Evolutionary conservation across 75 land plant species (phyloP), one percentile per base, ranked within the genome.

Genomic region (Azolla pinnata): DNA sequence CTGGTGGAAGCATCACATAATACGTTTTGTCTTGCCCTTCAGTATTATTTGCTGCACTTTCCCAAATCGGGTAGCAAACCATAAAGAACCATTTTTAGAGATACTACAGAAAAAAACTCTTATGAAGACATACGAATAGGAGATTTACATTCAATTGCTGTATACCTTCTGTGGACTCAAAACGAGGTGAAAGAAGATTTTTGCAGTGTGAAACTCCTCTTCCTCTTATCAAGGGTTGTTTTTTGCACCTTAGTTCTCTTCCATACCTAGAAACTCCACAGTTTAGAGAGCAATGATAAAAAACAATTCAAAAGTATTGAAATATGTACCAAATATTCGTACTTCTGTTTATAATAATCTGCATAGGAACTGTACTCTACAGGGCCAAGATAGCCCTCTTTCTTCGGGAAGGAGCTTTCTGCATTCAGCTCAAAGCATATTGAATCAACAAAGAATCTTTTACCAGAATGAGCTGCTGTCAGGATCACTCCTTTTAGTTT

Each of bases 161-260:
- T 25, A 31, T 71, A 90, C 99, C 82, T 66, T 95, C 91, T 40
- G 86, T 67, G 53, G 79, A 76, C 65, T 95, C 97, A 74, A 95
- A 95, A 26, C 99, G 83, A 23, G 97, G 97, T 33, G 99, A 95
- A 18, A 95, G 79, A 54, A 90, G 84, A 77, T 95, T 95, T 70
- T 95, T 95, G 84, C 99, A 95, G 52, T 86, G 88, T 26, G 99
- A 95, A 63, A 95, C 99, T 33, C 99, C 99, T 35, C 99, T 88
- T 32, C 91, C 97, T 70, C 99, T 69, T 50, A 95, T 69, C 0
- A 95, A 71, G 54, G 99, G 97, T 51, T 95, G 99, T 50, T 86
- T 78, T 71, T 86, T 90, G 66, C 72, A 90, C 0, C 77, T 56
- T 38, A 95, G 58, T 33, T 86, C 81, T 19, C 92, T 87, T 29